phyloP scores from a whole-genome alignment of 2,329 filamentous ascomycete species.

The Magnaporthiopsis incrustans region DNA sequence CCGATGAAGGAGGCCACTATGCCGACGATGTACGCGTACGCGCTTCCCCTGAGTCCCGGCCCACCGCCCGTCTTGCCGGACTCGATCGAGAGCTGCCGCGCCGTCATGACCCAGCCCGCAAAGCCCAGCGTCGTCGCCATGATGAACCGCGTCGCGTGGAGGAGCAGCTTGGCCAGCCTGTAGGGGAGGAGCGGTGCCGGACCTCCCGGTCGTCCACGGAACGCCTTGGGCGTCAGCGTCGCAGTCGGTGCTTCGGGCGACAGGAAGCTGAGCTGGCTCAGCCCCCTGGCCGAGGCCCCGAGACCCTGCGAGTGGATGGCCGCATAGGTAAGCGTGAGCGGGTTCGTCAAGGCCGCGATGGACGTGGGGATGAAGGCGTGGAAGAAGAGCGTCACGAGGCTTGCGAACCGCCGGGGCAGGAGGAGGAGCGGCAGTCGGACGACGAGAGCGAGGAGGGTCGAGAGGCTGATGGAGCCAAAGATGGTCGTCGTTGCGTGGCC shows the following conservation, averaged over 20 bases:
- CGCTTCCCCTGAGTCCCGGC: slow-evolving; percentile 60
- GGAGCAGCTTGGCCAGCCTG: slow-evolving; percentile 79
- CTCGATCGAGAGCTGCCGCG: slow-evolving; percentile 63
- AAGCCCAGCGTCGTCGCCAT: slow-evolving; percentile 88
- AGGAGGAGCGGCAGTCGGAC: slow-evolving; percentile 80
- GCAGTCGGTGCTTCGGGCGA: slow-evolving; percentile 66
- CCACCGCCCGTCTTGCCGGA: slow-evolving; percentile 34
- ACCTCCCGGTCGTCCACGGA: slow-evolving; percentile 24
- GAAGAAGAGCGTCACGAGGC: slow-evolving; percentile 55
- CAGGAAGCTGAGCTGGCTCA: slow-evolving; percentile 77
- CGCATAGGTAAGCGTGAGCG: slow-evolving; percentile 83
- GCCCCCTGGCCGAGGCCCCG: slow-evolving; percentile 64
- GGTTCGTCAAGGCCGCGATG: slow-evolving; percentile 79
- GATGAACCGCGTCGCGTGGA: slow-evolving; percentile 84
- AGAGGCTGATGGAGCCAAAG: slow-evolving; percentile 87
- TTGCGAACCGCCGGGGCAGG: slow-evolving; percentile 61
- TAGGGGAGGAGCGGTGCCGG: slow-evolving; percentile 65
- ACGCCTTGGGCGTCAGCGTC: slow-evolving; percentile 52
- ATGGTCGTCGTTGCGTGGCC: slow-evolving; percentile 76
- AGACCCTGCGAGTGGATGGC: slow-evolving; percentile 88
- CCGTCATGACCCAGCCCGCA: slow-evolving; percentile 92
- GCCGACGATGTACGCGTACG: slow-evolving; percentile 92
- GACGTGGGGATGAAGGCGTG: slow-evolving; percentile 75
- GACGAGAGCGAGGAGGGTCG: slow-evolving; percentile 70
- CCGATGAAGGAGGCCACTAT: slow-evolving; percentile 90